Base-by-base conservation (phyloP, 1,284 basidiomycete genomes). In the Apiotrichum mycotoxinovorans region DNA sequence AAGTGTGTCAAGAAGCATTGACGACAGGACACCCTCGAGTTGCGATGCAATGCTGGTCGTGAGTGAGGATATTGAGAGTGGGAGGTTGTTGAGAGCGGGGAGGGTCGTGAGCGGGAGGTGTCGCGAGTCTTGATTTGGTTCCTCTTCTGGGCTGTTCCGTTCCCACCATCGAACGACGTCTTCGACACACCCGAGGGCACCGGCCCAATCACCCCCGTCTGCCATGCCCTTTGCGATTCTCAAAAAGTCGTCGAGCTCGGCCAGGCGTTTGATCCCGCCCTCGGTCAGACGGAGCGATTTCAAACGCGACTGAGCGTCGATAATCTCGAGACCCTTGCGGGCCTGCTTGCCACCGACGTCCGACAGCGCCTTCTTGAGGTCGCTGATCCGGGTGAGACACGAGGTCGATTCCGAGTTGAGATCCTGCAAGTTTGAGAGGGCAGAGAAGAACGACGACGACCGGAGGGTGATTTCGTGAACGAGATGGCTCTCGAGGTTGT, bases 381-480 rank as follows among this genome's bases (percentile, higher is more conserved):
- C 80, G 4, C 82, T 80, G 60, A 98, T 91, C 53, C 89, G 85
- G 25, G 80, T 76, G 5, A 98, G 80, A 67, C 93, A 95, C 30
- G 86, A 84, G 35, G 87, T 83, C 0, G 91, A 93, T 72, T 97
- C 91, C 7, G 88, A 85, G 68, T 92, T 89, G 7, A 98, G 83
- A 62, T 92, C 88, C 69, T 97, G 90, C 14, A 98, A 81, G 72
- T 98, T 98, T 11, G 91, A 85, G 23, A 99, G 83, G 1, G 95
- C 96, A 1, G 93, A 89, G 71, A 98, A 99, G 83, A 99, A 98
- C 3, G 91, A 92, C 0, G 89, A 85, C 0, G 91, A 91, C 5
- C 94, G 87, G 12, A 88, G 79, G 9, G 89, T 88, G 54, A 99
- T 96, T 77, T 98, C 95, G 65, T 87, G 86, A 17, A 96, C 85